These are phyloP conservation scores for Cryptosporidium meleagridis DNA, from an alignment of 169 alveolate species.

Conservation along the genomic window DNA sequence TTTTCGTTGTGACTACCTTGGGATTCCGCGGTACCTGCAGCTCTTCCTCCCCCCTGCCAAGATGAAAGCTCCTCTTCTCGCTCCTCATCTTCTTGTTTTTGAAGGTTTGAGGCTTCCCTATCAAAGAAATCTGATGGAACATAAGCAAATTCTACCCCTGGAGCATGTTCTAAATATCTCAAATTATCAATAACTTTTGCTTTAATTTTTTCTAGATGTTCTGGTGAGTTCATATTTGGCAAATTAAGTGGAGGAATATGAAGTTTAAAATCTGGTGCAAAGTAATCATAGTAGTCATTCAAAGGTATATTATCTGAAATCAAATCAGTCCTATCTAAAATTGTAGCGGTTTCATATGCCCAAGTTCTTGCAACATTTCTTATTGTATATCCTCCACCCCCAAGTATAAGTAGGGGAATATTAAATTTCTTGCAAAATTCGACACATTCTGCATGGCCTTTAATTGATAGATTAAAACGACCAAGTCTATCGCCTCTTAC, in stretches of 20 bases:
- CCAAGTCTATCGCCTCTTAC: slow-evolving; percentile 97
- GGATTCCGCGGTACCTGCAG: not conserved
- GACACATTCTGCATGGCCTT: slow-evolving; percentile 99
- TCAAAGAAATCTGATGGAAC: slow-evolving; percentile 89
- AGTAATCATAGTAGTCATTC: slow-evolving; percentile 95
- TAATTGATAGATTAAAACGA: slow-evolving; percentile 94
- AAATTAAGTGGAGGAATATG: slow-evolving; percentile 92
- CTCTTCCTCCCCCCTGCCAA: slow-evolving; percentile 59
- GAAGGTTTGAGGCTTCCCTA: slow-evolving; percentile 76
- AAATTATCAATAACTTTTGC: slow-evolving; percentile 92
- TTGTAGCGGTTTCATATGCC: slow-evolving; percentile 99
- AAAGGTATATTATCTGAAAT: slow-evolving; percentile 92
- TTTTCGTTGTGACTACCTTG: slow-evolving; percentile 2
- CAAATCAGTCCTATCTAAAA: slow-evolving; percentile 89
- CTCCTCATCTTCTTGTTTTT: slow-evolving; percentile 61
- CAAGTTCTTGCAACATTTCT: slow-evolving; percentile 99
- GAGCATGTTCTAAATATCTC: slow-evolving; percentile 94
- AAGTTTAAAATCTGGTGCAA: slow-evolving; percentile 96
- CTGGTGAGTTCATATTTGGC: slow-evolving; percentile 94
- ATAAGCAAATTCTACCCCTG: slow-evolving; percentile 92
- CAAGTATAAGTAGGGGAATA: slow-evolving; percentile 93
- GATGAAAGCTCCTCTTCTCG: slow-evolving; percentile 49
- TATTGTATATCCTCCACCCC: slow-evolving; percentile 99
- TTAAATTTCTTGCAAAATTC: slow-evolving; percentile 91
- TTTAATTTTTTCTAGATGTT: slow-evolving; percentile 92